Conservation (phyloP, 2,329 filamentous ascomycete genomes). For the Akanthomyces lecanii region DNA sequence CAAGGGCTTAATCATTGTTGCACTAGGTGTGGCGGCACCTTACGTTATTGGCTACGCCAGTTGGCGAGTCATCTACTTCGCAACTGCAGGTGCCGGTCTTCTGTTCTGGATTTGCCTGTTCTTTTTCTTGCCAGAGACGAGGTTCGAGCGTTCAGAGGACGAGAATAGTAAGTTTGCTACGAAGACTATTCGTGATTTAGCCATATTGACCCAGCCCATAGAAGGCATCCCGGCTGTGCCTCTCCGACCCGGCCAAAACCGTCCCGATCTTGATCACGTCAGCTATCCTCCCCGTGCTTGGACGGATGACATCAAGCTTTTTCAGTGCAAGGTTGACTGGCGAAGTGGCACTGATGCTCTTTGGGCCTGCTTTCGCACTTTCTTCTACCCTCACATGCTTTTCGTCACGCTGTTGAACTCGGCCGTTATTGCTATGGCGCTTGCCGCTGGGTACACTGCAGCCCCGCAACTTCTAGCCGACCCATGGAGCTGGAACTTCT, state of each 20-base stretch:
- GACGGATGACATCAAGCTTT: conserved; percentile 31
- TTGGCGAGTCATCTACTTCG: conserved; percentile 35
- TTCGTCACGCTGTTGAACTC: conserved; percentile 31
- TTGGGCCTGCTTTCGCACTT: conserved; percentile 28
- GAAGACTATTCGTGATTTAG: too few relatives aligned
- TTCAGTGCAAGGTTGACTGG: conserved; percentile 28
- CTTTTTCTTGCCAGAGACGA: conserved; percentile 32
- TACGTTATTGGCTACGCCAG: conserved; percentile 28
- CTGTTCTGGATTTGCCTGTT: conserved; percentile 32
- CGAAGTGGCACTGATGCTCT: conserved; percentile 24
- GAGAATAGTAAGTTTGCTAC: conserved; percentile 25
- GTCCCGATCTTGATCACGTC: conserved; percentile 27
- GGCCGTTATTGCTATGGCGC: conserved; percentile 28
- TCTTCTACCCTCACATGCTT: conserved; percentile 30
- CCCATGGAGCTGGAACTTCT: conserved; percentile 28
- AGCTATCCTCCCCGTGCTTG: conserved; percentile 26
- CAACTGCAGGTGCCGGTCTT: conserved; percentile 29
- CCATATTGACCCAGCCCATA: background rate
- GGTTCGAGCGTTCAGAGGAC: conserved; percentile 28
- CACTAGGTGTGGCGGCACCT: conserved; percentile 27
- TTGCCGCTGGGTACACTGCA: conserved; percentile 22
- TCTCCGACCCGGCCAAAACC: conserved; percentile 24
- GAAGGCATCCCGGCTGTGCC: conserved; percentile 24
- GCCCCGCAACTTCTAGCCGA: conserved; percentile 26
- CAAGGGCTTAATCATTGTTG: conserved; percentile 29